phyloP scores from a whole-genome alignment of 2,329 filamentous ascomycete genomes.

The Trichoderma afroharzianum region DNA sequence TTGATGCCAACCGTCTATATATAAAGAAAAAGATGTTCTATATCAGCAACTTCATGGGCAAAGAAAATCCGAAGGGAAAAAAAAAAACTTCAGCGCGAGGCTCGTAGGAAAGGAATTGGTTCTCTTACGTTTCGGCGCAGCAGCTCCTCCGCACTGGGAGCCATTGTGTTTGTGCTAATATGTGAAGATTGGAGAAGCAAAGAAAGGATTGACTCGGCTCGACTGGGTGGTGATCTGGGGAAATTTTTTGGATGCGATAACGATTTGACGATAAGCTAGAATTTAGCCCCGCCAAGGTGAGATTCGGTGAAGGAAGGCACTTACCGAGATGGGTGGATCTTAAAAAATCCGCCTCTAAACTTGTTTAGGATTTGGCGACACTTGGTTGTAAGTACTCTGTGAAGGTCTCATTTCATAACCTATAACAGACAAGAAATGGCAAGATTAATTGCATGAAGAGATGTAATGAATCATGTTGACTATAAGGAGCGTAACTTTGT shows the following conservation, averaged over 20 bases:
- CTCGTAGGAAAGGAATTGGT: not conserved
- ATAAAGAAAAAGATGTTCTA: not conserved
- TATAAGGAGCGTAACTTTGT: not conserved
- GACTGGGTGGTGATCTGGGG: slow-evolving; percentile 15
- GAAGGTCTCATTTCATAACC: not conserved
- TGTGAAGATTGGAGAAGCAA: slow-evolving; percentile 4
- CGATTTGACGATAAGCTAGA: slow-evolving; percentile 12
- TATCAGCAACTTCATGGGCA: not conserved
- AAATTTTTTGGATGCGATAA: slow-evolving; percentile 29
- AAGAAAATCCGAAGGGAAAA: not conserved
- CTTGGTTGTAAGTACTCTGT: not conserved
- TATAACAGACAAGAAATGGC: not conserved
- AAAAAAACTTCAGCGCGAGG: not conserved
- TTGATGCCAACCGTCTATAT: slow-evolving; percentile 83
- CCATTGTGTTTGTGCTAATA: slow-evolving; percentile 22
- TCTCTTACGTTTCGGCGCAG: slow-evolving; percentile 56
- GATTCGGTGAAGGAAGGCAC: slow-evolving; percentile 15
- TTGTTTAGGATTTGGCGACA: not conserved
- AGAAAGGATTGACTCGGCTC: not conserved
- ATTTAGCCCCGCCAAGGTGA: slow-evolving; percentile 29
- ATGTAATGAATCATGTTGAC: not conserved
- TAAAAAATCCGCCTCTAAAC: not conserved
- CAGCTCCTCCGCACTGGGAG: slow-evolving; percentile 53
- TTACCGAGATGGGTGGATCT: not conserved
- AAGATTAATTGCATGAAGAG: not conserved